Base-by-base conservation (phyloP, 164 flowering plant genomes). In the Liriodendron chinense region DNA sequence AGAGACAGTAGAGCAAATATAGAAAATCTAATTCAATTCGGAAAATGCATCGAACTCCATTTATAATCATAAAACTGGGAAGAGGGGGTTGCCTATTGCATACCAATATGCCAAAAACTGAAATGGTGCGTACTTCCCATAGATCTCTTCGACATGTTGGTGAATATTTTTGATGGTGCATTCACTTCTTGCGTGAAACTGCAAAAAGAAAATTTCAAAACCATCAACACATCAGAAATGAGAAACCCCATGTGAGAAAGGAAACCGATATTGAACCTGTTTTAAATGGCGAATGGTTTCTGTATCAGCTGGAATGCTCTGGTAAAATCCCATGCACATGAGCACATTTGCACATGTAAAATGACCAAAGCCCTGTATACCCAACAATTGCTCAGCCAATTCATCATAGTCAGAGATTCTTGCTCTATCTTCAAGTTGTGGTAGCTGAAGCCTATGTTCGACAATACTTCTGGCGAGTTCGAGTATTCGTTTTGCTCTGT, bases 61-160 rank as follows among this genome's bases (percentile, higher is more conserved):
- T 7, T 0, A 12, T 9, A 72, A 77, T 18, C 50, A 64, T 18
- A 53, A 10, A 63, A 73, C n/a, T 25, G 14, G 50, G 7, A 48
- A 20, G 24, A 24, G 6, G 13, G 12, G 26, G 5, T 26, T 61
- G 50, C 47, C 3, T 9, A 14, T 34, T n/a, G 20, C 26, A 3
- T 83, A 88, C 93, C 93, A 87, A 75, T 87, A 90, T 68, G 87
- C 90, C 72, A 90, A 73, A 82, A 81, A 88, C 77, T 90, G 90
- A 78, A 77, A 88, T 34, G 89, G 93, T 62, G 85, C 81, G 76
- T 82, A 86, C 73, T 83, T 83, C 9, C 79, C 89, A 80, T 88
- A 90, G 10, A 88, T 80, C 16, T 65, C 72, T 71, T 86, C 84
- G 70, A 84, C 85, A 43, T 80, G 82, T 62, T 22, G 68, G 63